Evolutionary conservation across 192 early-diverging fungal species (phyloP).

Genomic region (Linnemannia hyalina): DNA sequence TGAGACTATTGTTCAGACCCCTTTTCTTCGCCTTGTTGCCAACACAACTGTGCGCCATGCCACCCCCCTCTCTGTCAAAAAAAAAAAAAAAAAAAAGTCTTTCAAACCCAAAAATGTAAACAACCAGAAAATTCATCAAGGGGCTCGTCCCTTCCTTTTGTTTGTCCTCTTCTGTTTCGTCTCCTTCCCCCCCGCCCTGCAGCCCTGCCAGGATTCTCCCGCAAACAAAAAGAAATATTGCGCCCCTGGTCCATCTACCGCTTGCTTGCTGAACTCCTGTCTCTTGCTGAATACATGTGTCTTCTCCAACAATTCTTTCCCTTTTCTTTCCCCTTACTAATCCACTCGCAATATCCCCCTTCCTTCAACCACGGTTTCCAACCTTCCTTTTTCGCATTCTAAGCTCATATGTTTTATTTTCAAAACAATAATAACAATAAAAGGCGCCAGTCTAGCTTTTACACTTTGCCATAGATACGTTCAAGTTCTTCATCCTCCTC

Average conservation of each 20-base stretch:
- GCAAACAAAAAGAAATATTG: too few relatives aligned
- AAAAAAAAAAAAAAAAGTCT: neutral
- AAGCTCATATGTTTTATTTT: neutral
- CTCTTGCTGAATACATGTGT: too few relatives aligned
- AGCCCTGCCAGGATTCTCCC: neutral
- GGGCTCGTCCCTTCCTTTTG: neutral
- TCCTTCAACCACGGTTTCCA: neutral
- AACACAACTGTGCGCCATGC: neutral
- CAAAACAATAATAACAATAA: neutral
- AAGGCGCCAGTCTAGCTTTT: neutral
- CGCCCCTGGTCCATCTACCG: too few relatives aligned
- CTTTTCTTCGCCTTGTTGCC: conserved; percentile 7
- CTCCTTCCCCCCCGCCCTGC: neutral
- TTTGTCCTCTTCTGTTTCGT: neutral
- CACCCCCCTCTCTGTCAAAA: too few relatives aligned
- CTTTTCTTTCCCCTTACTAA: neutral
- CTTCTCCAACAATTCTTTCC: neutral
- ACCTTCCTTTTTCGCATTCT: neutral
- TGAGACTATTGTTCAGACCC: too few relatives aligned
- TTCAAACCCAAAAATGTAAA: neutral
- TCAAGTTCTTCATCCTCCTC: conserved; percentile 49
- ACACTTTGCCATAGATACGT: conserved; percentile 34
- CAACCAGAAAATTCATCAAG: neutral
- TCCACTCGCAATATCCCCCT: neutral
- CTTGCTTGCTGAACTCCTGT: too few relatives aligned